Evolutionary conservation across 345 rosid species (phyloP).

Genomic region (Eucalyptus pauciflora): DNA sequence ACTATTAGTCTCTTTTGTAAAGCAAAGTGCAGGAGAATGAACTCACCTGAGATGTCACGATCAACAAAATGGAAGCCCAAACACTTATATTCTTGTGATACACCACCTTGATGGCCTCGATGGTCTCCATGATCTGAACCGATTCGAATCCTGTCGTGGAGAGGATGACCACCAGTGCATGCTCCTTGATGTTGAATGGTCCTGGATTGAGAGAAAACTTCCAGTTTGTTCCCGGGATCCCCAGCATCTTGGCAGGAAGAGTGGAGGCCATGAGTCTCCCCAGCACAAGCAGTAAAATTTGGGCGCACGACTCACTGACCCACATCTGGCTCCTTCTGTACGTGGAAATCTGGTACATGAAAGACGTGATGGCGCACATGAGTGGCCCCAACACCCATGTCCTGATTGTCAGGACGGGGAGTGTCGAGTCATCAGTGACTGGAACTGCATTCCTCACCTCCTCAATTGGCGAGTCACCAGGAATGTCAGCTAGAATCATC

Average conservation of each 20-base stretch:
- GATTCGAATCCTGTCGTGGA: constrained; percentile 8
- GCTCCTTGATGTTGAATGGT: constrained; percentile 39
- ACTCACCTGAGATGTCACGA: constrained; percentile 64
- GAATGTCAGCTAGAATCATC: neutral
- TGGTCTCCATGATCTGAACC: constrained; percentile 3
- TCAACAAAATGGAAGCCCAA: constrained; percentile 31
- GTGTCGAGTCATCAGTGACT: constrained; percentile 15
- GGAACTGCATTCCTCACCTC: constrained; percentile 30
- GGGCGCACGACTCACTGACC: constrained; percentile 14
- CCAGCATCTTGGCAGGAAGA: constrained; percentile 3
- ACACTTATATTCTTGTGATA: constrained; percentile 6
- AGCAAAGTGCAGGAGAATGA: neutral
- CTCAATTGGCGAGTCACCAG: constrained; percentile 12
- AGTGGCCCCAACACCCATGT: constrained; percentile 32
- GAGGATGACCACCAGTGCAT: constrained; percentile 27
- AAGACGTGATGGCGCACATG: constrained; percentile 13
- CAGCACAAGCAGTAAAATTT: constrained; percentile 23
- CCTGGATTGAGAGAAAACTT: constrained; percentile 42
- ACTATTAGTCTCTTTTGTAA: neutral
- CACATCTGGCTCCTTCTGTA: constrained; percentile 15
- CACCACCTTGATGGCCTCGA: constrained; percentile 14
- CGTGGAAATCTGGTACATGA: constrained; percentile 23
- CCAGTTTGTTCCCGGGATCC: constrained; percentile 22
- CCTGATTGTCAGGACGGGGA: constrained; percentile 18
- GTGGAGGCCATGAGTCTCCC: constrained; percentile 32